Evolutionary conservation across 805 yeast genomes (phyloP).

Genomic region (Metschnikowia orientalis): DNA sequence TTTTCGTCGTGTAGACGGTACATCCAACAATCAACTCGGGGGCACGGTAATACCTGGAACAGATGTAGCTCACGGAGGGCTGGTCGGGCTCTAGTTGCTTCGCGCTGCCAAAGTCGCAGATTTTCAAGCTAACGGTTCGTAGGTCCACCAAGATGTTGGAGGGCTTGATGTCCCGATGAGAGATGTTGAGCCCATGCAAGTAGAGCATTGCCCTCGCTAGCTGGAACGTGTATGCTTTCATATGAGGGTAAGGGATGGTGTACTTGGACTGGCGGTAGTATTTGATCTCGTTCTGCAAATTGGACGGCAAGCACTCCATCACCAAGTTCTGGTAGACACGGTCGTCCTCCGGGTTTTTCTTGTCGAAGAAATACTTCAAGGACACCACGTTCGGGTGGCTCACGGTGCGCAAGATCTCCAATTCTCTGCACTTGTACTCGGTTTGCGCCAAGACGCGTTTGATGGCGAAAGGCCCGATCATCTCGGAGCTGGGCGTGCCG

Average conservation of each 20-base stretch:
- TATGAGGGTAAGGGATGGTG: constrained; percentile 65
- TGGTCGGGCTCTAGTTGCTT: constrained; percentile 72
- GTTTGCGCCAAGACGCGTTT: constrained; percentile 85
- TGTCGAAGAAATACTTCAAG: constrained; percentile 67
- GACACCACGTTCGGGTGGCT: constrained; percentile 77
- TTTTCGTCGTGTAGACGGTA: constrained; percentile 79
- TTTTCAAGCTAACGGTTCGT: constrained; percentile 56
- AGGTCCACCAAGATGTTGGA: constrained; percentile 79
- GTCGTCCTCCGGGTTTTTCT: constrained; percentile 57
- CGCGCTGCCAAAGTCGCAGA: constrained; percentile 85
- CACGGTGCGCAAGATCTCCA: constrained; percentile 69
- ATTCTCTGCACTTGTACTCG: constrained; percentile 77
- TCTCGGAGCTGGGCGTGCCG: constrained; percentile 21
- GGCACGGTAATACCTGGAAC: constrained; percentile 92
- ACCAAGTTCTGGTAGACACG: constrained; percentile 75
- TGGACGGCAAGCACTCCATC: constrained; percentile 84
- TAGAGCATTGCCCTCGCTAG: constrained; percentile 80
- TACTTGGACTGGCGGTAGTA: constrained; percentile 57
- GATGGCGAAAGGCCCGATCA: constrained; percentile 82
- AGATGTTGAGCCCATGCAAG: constrained; percentile 72
- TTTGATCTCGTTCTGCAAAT: constrained; percentile 70
- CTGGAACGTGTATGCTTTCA: constrained; percentile 74
- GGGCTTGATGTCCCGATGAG: constrained; percentile 84
- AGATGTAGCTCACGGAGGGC: constrained; percentile 91
- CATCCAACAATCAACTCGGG: constrained; percentile 95